phyloP scores from a whole-genome alignment of 176 grass and related monocot genomes.

The Secale cereale region DNA sequence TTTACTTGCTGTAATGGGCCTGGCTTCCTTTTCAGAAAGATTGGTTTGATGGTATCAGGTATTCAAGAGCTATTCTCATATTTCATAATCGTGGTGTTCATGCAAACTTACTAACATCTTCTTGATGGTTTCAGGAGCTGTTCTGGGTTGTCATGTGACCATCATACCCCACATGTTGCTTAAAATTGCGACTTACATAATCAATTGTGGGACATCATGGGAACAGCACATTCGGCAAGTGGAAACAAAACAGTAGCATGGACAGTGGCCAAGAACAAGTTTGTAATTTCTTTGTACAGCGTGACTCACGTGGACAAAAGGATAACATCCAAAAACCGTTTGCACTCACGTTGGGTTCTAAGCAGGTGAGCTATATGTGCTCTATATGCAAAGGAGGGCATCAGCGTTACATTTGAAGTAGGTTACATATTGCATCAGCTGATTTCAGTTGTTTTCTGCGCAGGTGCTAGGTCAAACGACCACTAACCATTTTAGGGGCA shows the following conservation, averaged over 20 bases:
- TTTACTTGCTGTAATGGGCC: conserved; percentile 55
- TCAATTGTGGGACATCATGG: background rate
- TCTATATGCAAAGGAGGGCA: background rate
- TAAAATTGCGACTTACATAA: background rate
- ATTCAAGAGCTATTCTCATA: conserved; percentile 13
- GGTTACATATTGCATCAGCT: background rate
- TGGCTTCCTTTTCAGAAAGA: conserved; percentile 63
- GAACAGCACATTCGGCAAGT: background rate
- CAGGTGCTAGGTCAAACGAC: background rate
- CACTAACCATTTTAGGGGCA: background rate
- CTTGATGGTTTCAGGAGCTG: conserved; percentile 3
- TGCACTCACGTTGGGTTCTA: background rate
- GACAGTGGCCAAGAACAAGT: background rate
- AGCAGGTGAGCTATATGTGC: background rate
- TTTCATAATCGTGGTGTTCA: background rate
- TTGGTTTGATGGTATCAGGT: conserved; percentile 45
- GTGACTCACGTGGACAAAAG: background rate
- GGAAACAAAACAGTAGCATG: background rate
- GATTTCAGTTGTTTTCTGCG: background rate
- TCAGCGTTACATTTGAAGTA: background rate
- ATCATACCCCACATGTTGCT: background rate
- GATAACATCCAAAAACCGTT: background rate
- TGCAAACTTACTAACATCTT: background rate
- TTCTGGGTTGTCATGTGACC: background rate
- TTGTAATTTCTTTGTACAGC: background rate